Conservation (phyloP, 139 green algal species). For the Microglena sp. region DNA sequence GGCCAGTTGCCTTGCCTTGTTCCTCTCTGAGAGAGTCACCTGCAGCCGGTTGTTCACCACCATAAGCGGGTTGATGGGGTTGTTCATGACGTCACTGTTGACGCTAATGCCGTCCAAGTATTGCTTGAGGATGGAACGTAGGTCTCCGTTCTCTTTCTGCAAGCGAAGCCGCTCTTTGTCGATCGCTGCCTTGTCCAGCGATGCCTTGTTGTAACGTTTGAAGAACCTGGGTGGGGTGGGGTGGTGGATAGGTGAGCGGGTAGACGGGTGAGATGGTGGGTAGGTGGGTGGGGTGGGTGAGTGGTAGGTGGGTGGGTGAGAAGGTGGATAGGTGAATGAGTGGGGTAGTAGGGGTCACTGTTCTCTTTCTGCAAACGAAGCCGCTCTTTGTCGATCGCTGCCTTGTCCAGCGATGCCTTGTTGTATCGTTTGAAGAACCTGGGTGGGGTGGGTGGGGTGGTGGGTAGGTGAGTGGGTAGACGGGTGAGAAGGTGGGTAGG, state of each 20-base stretch:
- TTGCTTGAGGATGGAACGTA: conserved; percentile 58
- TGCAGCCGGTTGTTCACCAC: conserved; percentile 77
- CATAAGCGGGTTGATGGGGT: conserved; percentile 74
- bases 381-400: conserved; percentile 56
- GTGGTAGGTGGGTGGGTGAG: no score
- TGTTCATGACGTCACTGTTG: conserved; percentile 69
- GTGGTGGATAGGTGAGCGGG: no score
- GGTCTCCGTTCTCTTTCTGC: conserved; percentile 64
- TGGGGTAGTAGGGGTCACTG: no score
- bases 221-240: conserved; percentile 8
- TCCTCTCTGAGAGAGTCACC: conserved; percentile 44
- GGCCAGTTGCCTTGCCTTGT: conserved; percentile 34
- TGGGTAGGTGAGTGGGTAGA: no score
- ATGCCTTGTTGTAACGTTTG: conserved; percentile 38
- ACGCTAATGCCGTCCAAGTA: conserved; percentile 69
- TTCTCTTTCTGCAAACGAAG: conserved; percentile 63
- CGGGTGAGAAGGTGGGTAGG: no score
- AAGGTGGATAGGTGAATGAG: no score
- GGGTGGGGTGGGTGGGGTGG: background rate
- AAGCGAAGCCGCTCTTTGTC: conserved; percentile 62
- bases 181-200: conserved; percentile 60
- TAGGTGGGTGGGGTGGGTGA: no score
- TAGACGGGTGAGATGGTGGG: no score
- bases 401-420: conserved; percentile 52
- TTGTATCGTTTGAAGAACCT: background rate